phyloP scores from a whole-genome alignment of 164 flowering plant species.

The Nelumbo lutea region DNA sequence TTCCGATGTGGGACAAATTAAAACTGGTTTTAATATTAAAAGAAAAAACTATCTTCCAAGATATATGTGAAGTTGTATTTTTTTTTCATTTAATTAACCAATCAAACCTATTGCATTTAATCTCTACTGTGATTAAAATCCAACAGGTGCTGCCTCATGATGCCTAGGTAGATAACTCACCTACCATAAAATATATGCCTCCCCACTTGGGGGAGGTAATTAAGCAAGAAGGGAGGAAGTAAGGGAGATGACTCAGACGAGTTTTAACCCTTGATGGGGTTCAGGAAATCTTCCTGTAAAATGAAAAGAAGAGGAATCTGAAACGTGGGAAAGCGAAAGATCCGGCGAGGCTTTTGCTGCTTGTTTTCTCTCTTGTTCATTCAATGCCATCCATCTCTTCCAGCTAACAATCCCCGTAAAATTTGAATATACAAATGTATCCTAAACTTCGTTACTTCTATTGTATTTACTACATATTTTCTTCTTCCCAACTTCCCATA shows the following conservation, averaged over 20 bases:
- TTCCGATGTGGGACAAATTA: no score
- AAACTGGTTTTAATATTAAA: no score
- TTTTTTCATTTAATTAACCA: no score
- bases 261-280: slow-evolving; percentile 9
- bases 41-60: no score
- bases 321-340: slow-evolving; percentile 56
- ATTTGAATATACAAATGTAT: slow-evolving; percentile 3
- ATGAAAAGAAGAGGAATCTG: slow-evolving; percentile 32
- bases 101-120: no score
- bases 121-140: no score
- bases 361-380: slow-evolving; percentile 9
- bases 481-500: not conserved
- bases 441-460: not conserved
- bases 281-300: slow-evolving; percentile 9
- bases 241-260: not conserved
- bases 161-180: no score
- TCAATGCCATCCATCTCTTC: slow-evolving; percentile 26
- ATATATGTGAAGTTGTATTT: no score
- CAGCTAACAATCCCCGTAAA: slow-evolving; percentile 64
- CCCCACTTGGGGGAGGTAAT: no score
- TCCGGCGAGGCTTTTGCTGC: slow-evolving; percentile 58
- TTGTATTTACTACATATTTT: not conserved
- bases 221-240: slow-evolving; percentile 12
- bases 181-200: no score
- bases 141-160: no score